A percentile compares a stretch with the other conserved stretches of the same genome.
phyloP scores from a whole-genome alignment of 768 basidiomycete species.

The Tubosaeta sp. region DNA sequence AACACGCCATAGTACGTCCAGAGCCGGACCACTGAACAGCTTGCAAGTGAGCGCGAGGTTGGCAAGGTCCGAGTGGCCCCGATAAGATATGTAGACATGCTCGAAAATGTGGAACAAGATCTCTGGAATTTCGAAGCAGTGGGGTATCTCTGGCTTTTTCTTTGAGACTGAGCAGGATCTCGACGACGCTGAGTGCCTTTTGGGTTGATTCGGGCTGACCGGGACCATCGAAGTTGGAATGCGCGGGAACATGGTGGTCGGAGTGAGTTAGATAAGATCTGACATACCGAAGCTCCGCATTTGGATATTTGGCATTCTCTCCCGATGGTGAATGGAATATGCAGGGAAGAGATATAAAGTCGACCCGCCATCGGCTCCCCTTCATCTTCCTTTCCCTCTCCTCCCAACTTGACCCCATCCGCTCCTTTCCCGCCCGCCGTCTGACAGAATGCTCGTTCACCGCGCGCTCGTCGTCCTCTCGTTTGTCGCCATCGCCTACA shows the following conservation, averaged over 20 bases:
- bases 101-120: conserved; percentile 17
- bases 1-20: conserved; percentile 20
- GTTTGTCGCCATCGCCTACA: conserved; percentile 14
- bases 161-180: neutral
- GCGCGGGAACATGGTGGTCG: neutral
- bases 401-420: conserved; percentile 14
- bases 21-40: conserved; percentile 13
- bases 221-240: neutral
- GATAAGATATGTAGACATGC: conserved; percentile 4
- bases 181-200: neutral
- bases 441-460: conserved; percentile 13
- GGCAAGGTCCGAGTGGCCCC: conserved; percentile 11
- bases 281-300: neutral
- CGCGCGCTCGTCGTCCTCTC: conserved; percentile 12
- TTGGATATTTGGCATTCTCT: neutral
- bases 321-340: conserved; percentile 10
- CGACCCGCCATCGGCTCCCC: neutral
- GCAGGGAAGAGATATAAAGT: conserved; percentile 18
- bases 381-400: conserved; percentile 6
- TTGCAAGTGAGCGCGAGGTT: conserved; percentile 17
- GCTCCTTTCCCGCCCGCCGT: conserved; percentile 21
- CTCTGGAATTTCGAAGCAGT: conserved; percentile 17
- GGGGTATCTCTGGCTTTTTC: neutral
- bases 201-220: neutral
- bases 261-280: neutral